Base-by-base conservation (phyloP, 805 yeast genomes). In the Dipodascus albidus region DNA sequence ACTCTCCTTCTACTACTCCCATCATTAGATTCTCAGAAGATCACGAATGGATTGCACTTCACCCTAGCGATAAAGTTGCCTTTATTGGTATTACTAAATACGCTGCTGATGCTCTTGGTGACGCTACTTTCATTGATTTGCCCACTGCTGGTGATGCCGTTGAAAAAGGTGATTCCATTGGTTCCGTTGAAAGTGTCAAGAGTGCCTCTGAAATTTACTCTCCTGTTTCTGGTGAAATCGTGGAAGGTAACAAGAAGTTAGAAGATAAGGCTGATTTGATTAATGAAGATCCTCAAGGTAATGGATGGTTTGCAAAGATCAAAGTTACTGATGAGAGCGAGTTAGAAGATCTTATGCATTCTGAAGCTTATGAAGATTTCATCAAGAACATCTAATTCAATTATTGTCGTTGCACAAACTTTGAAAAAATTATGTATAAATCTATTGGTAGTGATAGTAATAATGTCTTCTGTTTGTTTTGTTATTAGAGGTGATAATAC, bases 91-190 rank as follows among this genome's bases (percentile, higher is more conserved):
- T 93, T 69, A 89, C 99, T 54, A 81, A 79, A 63, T 90, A 93
- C 67, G 99, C 99, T 19, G 84, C 96, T 21, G 96, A 89, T 64
- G 95, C 98, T 4, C 79, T 93, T 57, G 99, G 99, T 48, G 99
- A 93, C 70, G 95, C 95, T 54, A 95, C 98, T 2, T 93, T 77
- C 67, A 84, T 90, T 55, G 99, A 93, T 71, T 76, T 91, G 61
- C 95, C 96, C 49, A 90, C 83, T 60, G 78, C 77, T 42, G 86
- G 83, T 44, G 77, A 75, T 44, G 72, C 65, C 27, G 74, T 83
- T 54, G 81, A 74, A 54, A 75, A 76, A 50, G 95, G 95, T 51
- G 97, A 88, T 58, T 74, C 91, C 14, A 74, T 93, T 65, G 97
- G 97, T 3, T 85, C 96, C 31, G 95, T 93, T 44, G 99, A 93